A percentile compares a stretch with the other conserved stretches of the same genome.
phyloP scores from a whole-genome alignment of 1,139 yeast species.

The Lodderomyces oxycetoniae region DNA sequence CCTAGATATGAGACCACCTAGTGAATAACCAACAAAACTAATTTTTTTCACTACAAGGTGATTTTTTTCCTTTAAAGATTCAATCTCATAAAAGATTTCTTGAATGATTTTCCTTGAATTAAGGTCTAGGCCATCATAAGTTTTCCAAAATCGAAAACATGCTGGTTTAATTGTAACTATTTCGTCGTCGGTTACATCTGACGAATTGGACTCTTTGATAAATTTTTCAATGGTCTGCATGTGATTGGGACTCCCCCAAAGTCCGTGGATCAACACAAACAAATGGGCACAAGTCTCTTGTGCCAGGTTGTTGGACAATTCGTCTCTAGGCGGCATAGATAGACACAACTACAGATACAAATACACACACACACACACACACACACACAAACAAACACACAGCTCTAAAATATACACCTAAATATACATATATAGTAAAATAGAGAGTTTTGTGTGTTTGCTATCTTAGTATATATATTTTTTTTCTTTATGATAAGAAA shows the following conservation, averaged over 20 bases:
- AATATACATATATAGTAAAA: too few relatives aligned
- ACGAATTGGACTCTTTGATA: constrained; percentile 37
- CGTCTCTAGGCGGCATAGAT: too few relatives aligned
- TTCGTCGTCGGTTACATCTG: constrained; percentile 24
- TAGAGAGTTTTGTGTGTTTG: too few relatives aligned
- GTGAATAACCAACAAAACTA: constrained; percentile 42
- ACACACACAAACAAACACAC: too few relatives aligned
- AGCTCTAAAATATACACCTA: too few relatives aligned
- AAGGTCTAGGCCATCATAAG: constrained; percentile 78
- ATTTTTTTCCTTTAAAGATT: constrained; percentile 39
- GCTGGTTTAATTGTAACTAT: constrained; percentile 60
- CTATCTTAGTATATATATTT: too few relatives aligned
- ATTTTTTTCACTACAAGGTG: constrained; percentile 33
- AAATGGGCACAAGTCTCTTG: constrained; percentile 48
- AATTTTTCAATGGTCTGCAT: constrained; percentile 56
- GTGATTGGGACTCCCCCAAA: constrained; percentile 83
- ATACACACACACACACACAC: too few relatives aligned
- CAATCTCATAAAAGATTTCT: constrained; percentile 58
- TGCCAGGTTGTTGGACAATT: too few relatives aligned
- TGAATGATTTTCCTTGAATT: constrained; percentile 65
- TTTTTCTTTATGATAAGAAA: too few relatives aligned
- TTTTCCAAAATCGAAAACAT: constrained; percentile 68
- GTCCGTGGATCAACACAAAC: constrained; percentile 78
- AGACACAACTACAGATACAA: too few relatives aligned
- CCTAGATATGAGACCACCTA: constrained; percentile 46